Evolutionary conservation across 2,329 filamentous ascomycete species (phyloP), one percentile per base, ranked within the genome.

Genomic region (Cryphonectria nitschkei): DNA sequence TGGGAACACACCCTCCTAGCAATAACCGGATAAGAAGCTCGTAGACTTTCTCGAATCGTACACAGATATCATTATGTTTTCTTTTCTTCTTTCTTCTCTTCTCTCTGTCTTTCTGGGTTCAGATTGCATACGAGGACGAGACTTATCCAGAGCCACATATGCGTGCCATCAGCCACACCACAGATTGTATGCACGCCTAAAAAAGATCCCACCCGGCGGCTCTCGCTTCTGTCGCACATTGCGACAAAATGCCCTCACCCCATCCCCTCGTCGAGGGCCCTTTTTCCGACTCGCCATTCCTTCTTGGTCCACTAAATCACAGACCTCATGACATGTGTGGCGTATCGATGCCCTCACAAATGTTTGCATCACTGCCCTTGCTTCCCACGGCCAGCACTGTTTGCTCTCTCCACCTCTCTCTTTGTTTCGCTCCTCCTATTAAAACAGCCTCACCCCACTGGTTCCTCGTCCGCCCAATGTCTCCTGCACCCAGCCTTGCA

Each of bases 401-500:
- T 29, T 34, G 16, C 43, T 34, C 2, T 13, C 13, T 37, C 46
- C 13, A 2, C 11, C 26, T 13, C 16, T 34, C 54, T 32, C 32
- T 32, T 13, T 13, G 6, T 29, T 34, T 34, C 13, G 14, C 13
- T 14, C 26, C 22, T 14, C 26, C 37, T 2, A 11, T 68, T 43
- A 68, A 5, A 68, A 68, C 32, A 62, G 41, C 50, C 67, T 52
- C 60, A 22, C 29, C 22, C 37, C 34, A 1, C 34, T 34, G 13
- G 34, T 60, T 16, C 58, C 58, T 13, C 58, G 58, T 5, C 67
- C 67, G 6, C 50, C 58, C 43, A 68, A 2, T 7, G 61, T 52
- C 1, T 62, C 67, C n/a, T 56, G 41, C 2, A 68, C 58, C 67
- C 67, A 68, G 2, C 22, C 37, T 19, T 68, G 60, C 58, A 68